Conservation (phyloP, 257 asterid species). For the Prunella vulgaris region DNA sequence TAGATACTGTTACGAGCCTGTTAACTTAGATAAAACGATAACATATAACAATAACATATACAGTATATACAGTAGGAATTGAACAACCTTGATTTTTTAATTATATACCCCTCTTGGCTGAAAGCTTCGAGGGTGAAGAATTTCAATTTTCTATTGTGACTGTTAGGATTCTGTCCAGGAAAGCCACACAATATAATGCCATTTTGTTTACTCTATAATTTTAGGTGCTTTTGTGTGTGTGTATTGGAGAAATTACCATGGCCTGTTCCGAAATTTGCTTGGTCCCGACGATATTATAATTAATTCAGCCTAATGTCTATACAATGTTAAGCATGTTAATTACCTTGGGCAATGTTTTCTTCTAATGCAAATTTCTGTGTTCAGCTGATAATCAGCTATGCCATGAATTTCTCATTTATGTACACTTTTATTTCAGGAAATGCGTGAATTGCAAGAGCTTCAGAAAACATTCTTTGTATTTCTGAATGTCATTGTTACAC, state of each 20-base stretch:
- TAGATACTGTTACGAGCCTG: neutral
- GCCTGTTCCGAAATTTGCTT: neutral
- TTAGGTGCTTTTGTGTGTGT: neutral
- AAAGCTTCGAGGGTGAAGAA: neutral
- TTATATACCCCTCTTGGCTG: neutral
- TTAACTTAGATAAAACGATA: neutral
- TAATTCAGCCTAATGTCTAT: neutral
- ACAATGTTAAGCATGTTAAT: neutral
- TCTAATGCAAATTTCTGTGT: neutral
- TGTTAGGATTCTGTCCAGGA: neutral
- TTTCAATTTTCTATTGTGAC: neutral
- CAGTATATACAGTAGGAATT: neutral
- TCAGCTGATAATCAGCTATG: neutral
- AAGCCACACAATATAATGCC: neutral
- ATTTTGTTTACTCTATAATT: neutral
- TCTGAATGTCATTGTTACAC: constrained; percentile 70
- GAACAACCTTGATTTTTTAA: neutral
- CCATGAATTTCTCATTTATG: constrained; percentile 9
- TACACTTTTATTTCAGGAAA: constrained; percentile 56
- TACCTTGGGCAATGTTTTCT: neutral
- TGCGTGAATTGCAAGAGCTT: constrained; percentile 89
- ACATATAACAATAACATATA: neutral
- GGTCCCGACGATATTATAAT: neutral
- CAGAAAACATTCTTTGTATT: constrained; percentile 73
- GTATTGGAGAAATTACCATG: neutral